Evolutionary conservation across 352 stramenopile species (phyloP).

Genomic region (Pythium myriotylum): DNA sequence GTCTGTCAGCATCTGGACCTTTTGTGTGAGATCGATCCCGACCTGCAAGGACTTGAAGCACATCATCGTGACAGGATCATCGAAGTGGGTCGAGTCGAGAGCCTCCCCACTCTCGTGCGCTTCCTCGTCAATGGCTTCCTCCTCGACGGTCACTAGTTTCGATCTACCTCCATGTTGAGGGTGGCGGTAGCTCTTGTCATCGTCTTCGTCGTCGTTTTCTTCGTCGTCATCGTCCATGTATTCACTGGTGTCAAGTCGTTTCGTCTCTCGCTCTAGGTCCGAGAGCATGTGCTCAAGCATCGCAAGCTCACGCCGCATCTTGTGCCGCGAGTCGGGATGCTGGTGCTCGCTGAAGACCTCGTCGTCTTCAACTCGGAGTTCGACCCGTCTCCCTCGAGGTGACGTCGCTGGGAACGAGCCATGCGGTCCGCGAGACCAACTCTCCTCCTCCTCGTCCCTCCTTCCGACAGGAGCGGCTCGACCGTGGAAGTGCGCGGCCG

Average conservation of each 20-base stretch:
- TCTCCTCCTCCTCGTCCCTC: neutral
- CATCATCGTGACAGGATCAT: constrained; percentile 12
- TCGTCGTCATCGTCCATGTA: neutral
- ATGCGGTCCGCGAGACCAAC: too few relatives aligned
- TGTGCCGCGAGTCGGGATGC: neutral
- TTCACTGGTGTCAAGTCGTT: neutral
- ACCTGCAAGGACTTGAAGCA: constrained; percentile 27
- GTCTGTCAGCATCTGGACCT: constrained; percentile 8
- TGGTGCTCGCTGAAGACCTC: neutral
- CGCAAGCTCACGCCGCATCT: constrained; percentile 7
- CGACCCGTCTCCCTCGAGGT: neutral
- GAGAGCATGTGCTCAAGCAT: constrained; percentile 26
- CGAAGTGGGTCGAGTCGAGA: neutral
- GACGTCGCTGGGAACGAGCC: neutral
- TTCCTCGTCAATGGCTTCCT: too few relatives aligned
- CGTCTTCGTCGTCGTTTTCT: neutral
- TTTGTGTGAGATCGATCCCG: constrained; percentile 19
- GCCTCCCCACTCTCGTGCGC: too few relatives aligned
- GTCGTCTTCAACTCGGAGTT: neutral
- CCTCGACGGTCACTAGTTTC: too few relatives aligned
- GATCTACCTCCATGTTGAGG: too few relatives aligned
- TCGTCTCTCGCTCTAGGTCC: constrained; percentile 11
- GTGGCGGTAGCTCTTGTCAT: neutral
- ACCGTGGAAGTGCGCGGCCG: constrained; percentile 21
- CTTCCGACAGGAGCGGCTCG: neutral